Percentiles rank a stretch among this genome's conserved stretches.
Evolutionary conservation across 371 early-diverging fungal genomes (phyloP).

Genomic region (Thermomucor indicae-seudaticae): DNA sequence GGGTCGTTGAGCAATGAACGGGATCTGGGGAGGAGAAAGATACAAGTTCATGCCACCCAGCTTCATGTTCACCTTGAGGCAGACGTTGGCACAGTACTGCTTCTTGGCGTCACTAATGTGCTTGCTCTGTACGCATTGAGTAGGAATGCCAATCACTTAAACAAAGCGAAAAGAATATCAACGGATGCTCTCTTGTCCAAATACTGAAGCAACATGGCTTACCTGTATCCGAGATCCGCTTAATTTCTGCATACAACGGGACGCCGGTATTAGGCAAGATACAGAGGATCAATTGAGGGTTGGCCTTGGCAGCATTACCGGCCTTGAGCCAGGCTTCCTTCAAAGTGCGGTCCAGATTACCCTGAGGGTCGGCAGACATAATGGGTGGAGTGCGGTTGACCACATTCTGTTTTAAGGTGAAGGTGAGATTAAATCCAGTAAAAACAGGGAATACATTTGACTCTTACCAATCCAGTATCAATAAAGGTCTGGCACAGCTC

Average conservation of each 20-base stretch:
- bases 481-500: conserved; percentile 52
- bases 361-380: conserved; percentile 60
- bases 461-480: conserved; percentile 69
- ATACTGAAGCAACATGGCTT: not conserved
- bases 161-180: not conserved
- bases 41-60: conserved; percentile 78
- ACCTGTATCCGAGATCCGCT: conserved; percentile 88
- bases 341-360: conserved; percentile 64
- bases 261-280: conserved; percentile 85
- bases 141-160: conserved; percentile 74
- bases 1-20: conserved; percentile 66
- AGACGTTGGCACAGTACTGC: conserved; percentile 71
- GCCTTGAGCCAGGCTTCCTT: conserved; percentile 67
- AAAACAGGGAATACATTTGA: not conserved
- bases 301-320: conserved; percentile 66
- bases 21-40: conserved; percentile 47
- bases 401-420: conserved; percentile 32
- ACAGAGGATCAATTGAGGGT: conserved; percentile 79
- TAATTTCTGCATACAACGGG: conserved; percentile 90
- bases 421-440: not conserved
- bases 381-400: conserved; percentile 68
- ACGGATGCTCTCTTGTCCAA: not conserved
- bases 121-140: conserved; percentile 86
- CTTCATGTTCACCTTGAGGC: conserved; percentile 88
- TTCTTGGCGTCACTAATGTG: conserved; percentile 58